phyloP scores from a whole-genome alignment of 192 early-diverging fungal species.

The Backusella westeae region DNA sequence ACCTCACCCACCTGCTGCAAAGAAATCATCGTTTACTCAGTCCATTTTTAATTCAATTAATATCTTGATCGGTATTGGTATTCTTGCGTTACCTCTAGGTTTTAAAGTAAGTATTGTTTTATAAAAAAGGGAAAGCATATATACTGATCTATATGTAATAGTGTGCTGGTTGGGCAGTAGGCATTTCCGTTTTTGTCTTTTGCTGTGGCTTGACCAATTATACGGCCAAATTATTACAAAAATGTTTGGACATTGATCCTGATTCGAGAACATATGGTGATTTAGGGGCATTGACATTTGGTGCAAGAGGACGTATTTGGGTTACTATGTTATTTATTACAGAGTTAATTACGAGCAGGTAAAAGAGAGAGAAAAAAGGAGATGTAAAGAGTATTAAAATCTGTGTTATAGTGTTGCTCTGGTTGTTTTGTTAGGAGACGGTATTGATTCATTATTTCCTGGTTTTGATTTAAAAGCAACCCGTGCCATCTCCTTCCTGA shows the following conservation, averaged over 20 bases:
- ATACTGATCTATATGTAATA: neutral
- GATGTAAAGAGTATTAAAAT: neutral
- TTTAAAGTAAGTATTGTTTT: conserved; percentile 34
- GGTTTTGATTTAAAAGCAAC: conserved; percentile 25
- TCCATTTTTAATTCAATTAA: conserved; percentile 60
- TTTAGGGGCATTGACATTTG: conserved; percentile 41
- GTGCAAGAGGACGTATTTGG: conserved; percentile 26
- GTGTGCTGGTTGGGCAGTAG: conserved; percentile 60
- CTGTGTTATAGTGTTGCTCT: conserved; percentile 38
- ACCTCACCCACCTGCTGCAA: conserved; percentile 14
- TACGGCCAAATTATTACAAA: conserved; percentile 59
- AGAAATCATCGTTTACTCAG: conserved; percentile 44
- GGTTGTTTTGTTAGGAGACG: conserved; percentile 39
- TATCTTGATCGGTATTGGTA: conserved; percentile 65
- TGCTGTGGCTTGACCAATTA: conserved; percentile 45
- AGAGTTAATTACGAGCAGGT: conserved; percentile 40
- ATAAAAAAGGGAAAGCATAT: neutral
- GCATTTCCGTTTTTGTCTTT: conserved; percentile 47
- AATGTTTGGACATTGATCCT: conserved; percentile 44
- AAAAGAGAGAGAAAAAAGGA: neutral
- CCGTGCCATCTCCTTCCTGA: conserved; percentile 42
- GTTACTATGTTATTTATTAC: conserved; percentile 37
- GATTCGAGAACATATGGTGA: conserved; percentile 45
- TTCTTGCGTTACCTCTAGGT: conserved; percentile 62
- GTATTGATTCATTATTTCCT: conserved; percentile 37